Conservation (phyloP, 768 basidiomycete species). For the Mycena crocata region DNA sequence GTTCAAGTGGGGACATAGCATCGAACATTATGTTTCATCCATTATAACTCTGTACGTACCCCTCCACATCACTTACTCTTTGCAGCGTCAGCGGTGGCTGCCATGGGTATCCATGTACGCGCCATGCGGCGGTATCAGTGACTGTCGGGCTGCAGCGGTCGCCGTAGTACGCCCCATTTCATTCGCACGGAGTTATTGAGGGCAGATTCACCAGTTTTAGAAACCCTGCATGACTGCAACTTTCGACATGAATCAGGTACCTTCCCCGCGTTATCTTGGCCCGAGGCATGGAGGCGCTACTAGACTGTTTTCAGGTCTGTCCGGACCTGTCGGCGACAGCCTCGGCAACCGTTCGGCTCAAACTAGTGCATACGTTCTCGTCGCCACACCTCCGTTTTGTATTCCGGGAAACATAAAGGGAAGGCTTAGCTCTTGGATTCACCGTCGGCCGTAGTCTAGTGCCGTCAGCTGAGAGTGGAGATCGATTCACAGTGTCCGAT, state of each 20-base stretch:
- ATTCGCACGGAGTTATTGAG: background rate
- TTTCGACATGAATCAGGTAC: slow-evolving; percentile 3
- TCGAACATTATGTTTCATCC: background rate
- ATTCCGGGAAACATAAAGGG: slow-evolving; percentile 10
- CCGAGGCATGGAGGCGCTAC: slow-evolving; percentile 5
- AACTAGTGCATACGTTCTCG: slow-evolving; percentile 5
- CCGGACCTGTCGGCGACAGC: slow-evolving; percentile 17
- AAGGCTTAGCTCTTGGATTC: background rate
- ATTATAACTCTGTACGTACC: background rate
- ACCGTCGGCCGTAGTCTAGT: background rate
- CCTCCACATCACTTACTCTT: background rate
- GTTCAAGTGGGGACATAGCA: background rate
- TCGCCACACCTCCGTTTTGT: background rate
- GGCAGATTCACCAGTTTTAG: background rate
- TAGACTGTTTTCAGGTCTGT: slow-evolving; percentile 12
- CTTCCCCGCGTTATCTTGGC: background rate
- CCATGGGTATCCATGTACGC: background rate
- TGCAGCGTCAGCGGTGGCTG: background rate
- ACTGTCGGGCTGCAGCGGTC: background rate
- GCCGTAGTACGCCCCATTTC: background rate
- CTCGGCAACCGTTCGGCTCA: slow-evolving; percentile 5
- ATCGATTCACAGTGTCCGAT: background rate
- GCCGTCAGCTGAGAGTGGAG: background rate
- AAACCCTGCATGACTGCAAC: background rate
- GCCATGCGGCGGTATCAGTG: background rate